Evolutionary conservation across 768 basidiomycete genomes (phyloP).

Genomic region (Cystobasidium onofrii): DNA sequence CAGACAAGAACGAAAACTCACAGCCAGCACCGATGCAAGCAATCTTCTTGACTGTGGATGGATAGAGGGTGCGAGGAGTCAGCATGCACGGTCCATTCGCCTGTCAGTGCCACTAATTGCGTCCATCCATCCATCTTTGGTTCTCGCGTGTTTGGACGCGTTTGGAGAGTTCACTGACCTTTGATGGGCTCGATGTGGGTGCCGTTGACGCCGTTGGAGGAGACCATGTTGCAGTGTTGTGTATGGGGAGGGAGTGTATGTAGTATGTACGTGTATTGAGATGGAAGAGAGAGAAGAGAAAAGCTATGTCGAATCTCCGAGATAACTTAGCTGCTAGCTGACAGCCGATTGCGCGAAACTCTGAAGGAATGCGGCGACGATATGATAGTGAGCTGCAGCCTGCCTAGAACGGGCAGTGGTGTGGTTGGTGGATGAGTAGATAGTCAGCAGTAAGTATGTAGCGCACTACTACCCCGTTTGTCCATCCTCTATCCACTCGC

Average conservation of each 20-base stretch:
- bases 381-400: neutral
- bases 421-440: too few relatives aligned
- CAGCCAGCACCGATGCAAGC: slow-evolving; percentile 43
- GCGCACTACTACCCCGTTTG: neutral
- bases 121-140: neutral
- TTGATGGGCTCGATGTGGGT: slow-evolving; percentile 29
- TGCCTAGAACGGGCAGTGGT: neutral
- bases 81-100: too few relatives aligned
- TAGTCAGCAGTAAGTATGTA: too few relatives aligned
- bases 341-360: too few relatives aligned
- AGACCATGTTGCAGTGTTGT: slow-evolving; percentile 2
- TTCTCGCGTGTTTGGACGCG: neutral
- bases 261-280: neutral
- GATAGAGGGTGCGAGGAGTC: too few relatives aligned
- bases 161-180: neutral
- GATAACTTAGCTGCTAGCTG: too few relatives aligned
- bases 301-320: neutral
- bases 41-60: slow-evolving; percentile 39
- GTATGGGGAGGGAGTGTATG: neutral
- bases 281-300: slow-evolving; percentile 2
- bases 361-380: neutral
- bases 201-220: slow-evolving; percentile 7
- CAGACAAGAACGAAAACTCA: neutral
- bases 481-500: neutral
- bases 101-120: neutral